Base-by-base conservation (phyloP, 352 stramenopile species). In the Phytophthora tubulina region DNA sequence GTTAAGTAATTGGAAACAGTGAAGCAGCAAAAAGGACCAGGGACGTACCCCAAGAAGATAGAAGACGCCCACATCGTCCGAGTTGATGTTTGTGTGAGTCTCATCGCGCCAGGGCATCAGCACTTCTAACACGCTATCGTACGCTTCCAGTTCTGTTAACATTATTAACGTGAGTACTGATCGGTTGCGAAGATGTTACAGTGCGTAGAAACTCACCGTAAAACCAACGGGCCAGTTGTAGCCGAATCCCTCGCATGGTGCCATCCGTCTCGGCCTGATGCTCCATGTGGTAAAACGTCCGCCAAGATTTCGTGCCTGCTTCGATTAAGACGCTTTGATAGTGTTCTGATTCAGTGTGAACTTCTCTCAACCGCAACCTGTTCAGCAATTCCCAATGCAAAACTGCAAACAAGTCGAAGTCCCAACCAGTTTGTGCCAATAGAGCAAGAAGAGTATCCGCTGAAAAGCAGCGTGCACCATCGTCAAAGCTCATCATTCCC, bases 211-310 rank as follows among this genome's bases (percentile, higher is more conserved):
- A 51, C 79, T 70, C 69, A 93, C 88, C 71, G 59, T 89, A 95
- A 44, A 93, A 86, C 88, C 88, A 95, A n/a, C 88, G 67, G 11
- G 80, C 80, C 9, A 91, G 48, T 53, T 93, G 85, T 33, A 95
- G 59, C 10, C 71, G 61, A 27, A 53, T 58, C 15, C 8, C 45
- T 66, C 57, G 39, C 15, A 54, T 73, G 8, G 46, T 66, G 32
- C 32, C 44, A 50, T 71, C 63, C 7, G 46, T 76, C 35, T 76
- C 63, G 30, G 35, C 62, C 14, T 68, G 64, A 5, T 89, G 78
- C 35, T 92, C 77, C 41, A 95, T 75, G 14, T 73, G 56, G 63
- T 93, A 95, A 57, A 82, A 70, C 9, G 78, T 92, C n/a, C 62
- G 38, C 64, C 80, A 81, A 48, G 80, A 86, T 48, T 73, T 75